Conservation (phyloP, 192 early-diverging fungal genomes). For the Dissophora ornata region DNA sequence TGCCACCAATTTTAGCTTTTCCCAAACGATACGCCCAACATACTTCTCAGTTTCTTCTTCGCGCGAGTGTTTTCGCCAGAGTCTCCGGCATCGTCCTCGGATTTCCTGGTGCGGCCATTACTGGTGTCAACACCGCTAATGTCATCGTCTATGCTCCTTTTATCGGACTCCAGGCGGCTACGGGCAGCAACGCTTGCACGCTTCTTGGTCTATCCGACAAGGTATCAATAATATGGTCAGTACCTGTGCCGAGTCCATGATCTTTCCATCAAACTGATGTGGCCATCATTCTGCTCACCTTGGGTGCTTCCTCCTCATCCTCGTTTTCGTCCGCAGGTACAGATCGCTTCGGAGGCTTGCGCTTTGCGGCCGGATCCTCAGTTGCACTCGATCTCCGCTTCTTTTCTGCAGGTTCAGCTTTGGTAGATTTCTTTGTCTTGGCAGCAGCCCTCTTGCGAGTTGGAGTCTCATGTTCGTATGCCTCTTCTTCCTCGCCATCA, state of each 20-base stretch:
- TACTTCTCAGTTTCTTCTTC: constrained; percentile 51
- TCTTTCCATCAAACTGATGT: background rate
- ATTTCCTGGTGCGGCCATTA: constrained; percentile 27
- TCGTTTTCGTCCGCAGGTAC: constrained; percentile 33
- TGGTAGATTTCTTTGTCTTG: constrained; percentile 31
- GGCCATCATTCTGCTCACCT: constrained; percentile 8
- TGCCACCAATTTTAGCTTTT: no score
- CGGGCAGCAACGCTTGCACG: constrained; percentile 19
- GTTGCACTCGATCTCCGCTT: constrained; percentile 29
- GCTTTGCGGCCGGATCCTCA: constrained; percentile 25
- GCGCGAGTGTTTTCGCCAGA: constrained; percentile 30
- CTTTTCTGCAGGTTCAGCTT: constrained; percentile 34
- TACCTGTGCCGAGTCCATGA: no score
- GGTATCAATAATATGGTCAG: no score
- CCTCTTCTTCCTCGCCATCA: constrained; percentile 40
- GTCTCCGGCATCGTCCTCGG: constrained; percentile 48
- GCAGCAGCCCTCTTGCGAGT: constrained; percentile 29
- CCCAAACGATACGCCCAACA: background rate
- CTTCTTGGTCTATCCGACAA: constrained; percentile 27
- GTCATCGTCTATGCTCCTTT: constrained; percentile 37
- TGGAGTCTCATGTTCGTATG: background rate
- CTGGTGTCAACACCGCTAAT: constrained; percentile 13
- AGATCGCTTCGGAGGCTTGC: constrained; percentile 38
- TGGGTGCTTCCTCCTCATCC: constrained; percentile 38
- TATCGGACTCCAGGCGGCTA: constrained; percentile 27